These are phyloP conservation scores for Venturia pyrina DNA, from an alignment of 2,329 filamentous ascomycete genomes.

Conservation along the genomic window DNA sequence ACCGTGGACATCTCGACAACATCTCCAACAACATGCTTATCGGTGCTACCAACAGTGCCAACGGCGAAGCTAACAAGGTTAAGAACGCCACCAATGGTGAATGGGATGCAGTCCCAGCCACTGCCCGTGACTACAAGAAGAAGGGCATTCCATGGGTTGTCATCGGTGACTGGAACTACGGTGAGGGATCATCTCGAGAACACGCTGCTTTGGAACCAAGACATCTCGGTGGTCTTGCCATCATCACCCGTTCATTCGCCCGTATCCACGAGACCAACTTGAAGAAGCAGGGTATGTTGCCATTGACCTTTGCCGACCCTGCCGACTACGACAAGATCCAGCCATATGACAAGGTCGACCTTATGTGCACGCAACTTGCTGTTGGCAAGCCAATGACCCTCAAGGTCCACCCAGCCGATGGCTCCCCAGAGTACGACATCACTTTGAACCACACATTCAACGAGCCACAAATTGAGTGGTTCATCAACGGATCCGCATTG, in stretches of 20 bases:
- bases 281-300: constrained; percentile 99
- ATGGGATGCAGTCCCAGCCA: constrained; percentile 80
- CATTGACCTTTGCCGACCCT: constrained; percentile 86
- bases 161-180: constrained; percentile 99
- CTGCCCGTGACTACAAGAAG: constrained; percentile 96
- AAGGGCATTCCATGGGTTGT: constrained; percentile 96
- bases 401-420: constrained; percentile 83
- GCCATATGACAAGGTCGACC: constrained; percentile 83
- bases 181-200: constrained; percentile 94
- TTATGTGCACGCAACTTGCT: constrained; percentile 78
- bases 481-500: constrained; percentile 92
- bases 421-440: constrained; percentile 63
- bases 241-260: constrained; percentile 91
- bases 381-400: constrained; percentile 91
- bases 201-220: constrained; percentile 96
- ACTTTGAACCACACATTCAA: constrained; percentile 95
- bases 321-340: constrained; percentile 97
- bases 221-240: constrained; percentile 91
- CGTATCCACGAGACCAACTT: constrained; percentile 99
- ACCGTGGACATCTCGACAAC: constrained; percentile 97
- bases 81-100: constrained; percentile 80
- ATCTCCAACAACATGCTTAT: constrained; percentile 99
- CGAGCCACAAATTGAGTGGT: constrained; percentile 96
- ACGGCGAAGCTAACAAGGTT: constrained; percentile 95
- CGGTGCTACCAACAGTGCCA: constrained; percentile 90